phyloP scores from a whole-genome alignment of 768 basidiomycete species.

The Podaxis mareebaensis region DNA sequence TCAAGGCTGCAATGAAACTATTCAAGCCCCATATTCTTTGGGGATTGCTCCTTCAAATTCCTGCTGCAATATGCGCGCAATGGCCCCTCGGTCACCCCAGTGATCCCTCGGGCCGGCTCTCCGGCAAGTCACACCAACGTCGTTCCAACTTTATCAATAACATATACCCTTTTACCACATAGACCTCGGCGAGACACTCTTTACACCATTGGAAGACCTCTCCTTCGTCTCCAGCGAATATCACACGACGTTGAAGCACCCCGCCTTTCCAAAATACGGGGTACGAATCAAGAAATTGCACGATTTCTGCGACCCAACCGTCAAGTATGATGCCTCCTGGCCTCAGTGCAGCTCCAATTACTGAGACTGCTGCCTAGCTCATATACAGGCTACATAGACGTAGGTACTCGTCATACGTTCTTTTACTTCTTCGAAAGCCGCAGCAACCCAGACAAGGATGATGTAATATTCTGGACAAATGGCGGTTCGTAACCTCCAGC shows the following conservation, averaged over 20 bases:
- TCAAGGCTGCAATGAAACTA: not conserved
- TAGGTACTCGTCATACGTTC: constrained; percentile 62
- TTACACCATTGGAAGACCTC: constrained; percentile 36
- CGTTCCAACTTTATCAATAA: constrained; percentile 21
- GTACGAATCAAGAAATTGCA: constrained; percentile 58
- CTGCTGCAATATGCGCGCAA: not conserved
- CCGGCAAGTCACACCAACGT: not conserved
- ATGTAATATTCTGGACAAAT: constrained; percentile 60
- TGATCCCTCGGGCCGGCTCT: not conserved
- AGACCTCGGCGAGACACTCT: constrained; percentile 19
- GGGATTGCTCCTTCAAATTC: not conserved
- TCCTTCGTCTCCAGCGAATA: constrained; percentile 31
- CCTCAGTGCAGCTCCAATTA: constrained; percentile 13
- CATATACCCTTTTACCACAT: constrained; percentile 25
- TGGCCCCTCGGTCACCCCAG: not conserved
- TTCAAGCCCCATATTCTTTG: not conserved
- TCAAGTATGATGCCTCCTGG: constrained; percentile 36
- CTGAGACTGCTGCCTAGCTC: constrained; percentile 32
- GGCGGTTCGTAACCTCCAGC: constrained; percentile 34
- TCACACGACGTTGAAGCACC: constrained; percentile 44
- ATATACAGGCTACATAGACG: constrained; percentile 70
- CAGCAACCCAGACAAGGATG: constrained; percentile 57
- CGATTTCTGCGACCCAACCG: constrained; percentile 57
- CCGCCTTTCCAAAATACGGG: constrained; percentile 50
- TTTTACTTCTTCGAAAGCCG: constrained; percentile 83